These are phyloP conservation scores for Pyronema omphalodes DNA, from an alignment of 495 filamentous ascomycete genomes.

Conservation along the genomic window DNA sequence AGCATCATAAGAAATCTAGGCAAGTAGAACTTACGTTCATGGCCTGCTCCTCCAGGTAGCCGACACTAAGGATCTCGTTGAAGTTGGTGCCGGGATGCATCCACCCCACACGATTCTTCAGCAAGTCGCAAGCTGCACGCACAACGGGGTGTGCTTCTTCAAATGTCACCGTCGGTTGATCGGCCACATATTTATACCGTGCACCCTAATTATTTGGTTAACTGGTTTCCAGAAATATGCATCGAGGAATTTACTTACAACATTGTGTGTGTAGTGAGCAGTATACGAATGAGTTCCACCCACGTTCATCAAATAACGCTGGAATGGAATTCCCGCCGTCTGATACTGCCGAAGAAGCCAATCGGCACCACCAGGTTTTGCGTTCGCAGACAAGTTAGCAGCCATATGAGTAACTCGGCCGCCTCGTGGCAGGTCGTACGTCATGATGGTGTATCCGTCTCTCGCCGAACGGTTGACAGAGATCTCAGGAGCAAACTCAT, in stretches of 20 bases:
- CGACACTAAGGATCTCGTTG: constrained; percentile 61
- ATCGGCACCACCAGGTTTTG: constrained; percentile 37
- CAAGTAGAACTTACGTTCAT: constrained; percentile 41
- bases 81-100: constrained; percentile 28
- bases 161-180: constrained; percentile 33
- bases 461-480: constrained; percentile 7
- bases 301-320: constrained; percentile 28
- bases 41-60: constrained; percentile 50
- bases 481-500: constrained; percentile 13
- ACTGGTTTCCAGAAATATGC: neutral
- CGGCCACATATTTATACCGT: constrained; percentile 61
- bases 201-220: constrained; percentile 39
- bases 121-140: constrained; percentile 30
- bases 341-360: constrained; percentile 48
- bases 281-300: constrained; percentile 24
- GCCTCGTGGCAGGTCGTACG: constrained; percentile 26
- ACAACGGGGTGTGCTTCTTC: constrained; percentile 39
- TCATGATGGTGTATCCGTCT: constrained; percentile 20
- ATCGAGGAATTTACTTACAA: constrained; percentile 31
- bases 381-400: constrained; percentile 34
- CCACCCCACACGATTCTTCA: constrained; percentile 13
- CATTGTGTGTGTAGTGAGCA: constrained; percentile 53
- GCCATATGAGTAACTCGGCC: constrained; percentile 48
- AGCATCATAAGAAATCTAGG: neutral
- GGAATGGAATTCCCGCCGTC: constrained; percentile 36